Evolutionary conservation across 768 basidiomycete species (phyloP).

Genomic region (Clavulina sp.): DNA sequence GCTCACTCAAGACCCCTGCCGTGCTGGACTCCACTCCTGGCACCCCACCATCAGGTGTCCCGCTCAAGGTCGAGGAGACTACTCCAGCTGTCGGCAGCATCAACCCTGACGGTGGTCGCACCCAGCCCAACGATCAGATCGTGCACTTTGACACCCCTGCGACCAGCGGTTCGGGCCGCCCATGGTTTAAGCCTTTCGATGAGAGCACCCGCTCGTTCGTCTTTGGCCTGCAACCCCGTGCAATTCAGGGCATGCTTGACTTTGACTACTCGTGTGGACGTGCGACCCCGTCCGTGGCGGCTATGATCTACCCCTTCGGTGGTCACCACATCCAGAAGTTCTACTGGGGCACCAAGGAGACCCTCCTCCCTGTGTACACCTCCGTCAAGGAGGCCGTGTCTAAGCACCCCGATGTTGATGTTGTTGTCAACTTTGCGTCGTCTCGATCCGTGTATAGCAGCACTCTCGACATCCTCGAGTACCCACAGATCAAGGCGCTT

Average conservation of each 20-base stretch:
- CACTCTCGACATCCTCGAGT: slow-evolving; percentile 78
- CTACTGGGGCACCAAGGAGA: slow-evolving; percentile 99
- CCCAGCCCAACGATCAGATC: slow-evolving; percentile 75
- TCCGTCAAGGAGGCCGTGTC: slow-evolving; percentile 73
- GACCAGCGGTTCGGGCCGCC: slow-evolving; percentile 29
- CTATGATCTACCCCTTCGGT: slow-evolving; percentile 99
- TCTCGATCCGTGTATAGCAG: slow-evolving; percentile 87
- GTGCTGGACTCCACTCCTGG: slow-evolving; percentile 31
- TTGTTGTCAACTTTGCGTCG: slow-evolving; percentile 95
- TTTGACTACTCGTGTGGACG: slow-evolving; percentile 98
- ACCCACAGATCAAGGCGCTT: slow-evolving; percentile 49
- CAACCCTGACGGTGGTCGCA: slow-evolving; percentile 60
- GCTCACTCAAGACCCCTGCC: slow-evolving; percentile 23
- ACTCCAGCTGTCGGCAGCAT: slow-evolving; percentile 43
- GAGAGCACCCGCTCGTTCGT: slow-evolving; percentile 89
- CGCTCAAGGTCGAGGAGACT: too few relatives aligned
- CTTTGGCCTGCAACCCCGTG: slow-evolving; percentile 96
- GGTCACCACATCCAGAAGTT: slow-evolving; percentile 99
- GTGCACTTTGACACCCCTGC: slow-evolving; percentile 54
- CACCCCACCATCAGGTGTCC: slow-evolving; percentile 25
- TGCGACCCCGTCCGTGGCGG: slow-evolving; percentile 77
- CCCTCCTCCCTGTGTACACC: slow-evolving; percentile 94
- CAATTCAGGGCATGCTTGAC: slow-evolving; percentile 97
- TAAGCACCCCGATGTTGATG: slow-evolving; percentile 94
- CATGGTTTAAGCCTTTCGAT: slow-evolving; percentile 84